phyloP scores from a whole-genome alignment of 2,329 filamentous ascomycete species.

The Exophiala sp. region DNA sequence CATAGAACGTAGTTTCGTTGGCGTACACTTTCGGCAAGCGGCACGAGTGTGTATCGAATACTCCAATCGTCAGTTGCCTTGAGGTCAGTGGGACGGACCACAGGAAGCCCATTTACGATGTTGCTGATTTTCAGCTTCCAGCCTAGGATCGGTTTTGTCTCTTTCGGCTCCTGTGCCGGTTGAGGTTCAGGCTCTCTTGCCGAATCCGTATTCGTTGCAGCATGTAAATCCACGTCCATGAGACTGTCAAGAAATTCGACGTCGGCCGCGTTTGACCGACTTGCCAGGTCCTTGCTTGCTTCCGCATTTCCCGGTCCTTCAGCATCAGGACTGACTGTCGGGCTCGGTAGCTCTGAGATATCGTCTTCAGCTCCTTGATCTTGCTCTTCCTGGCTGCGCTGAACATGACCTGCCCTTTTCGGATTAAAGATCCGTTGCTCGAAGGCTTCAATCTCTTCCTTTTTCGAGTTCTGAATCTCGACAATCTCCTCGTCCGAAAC shows the following conservation, averaged over 20 bases:
- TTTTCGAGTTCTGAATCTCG: conserved; percentile 66
- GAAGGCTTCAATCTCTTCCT: conserved; percentile 64
- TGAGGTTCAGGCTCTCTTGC: neutral
- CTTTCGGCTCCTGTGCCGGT: neutral
- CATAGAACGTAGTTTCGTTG: conserved; percentile 54
- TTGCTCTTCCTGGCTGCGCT: conserved; percentile 27
- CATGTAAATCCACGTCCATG: conserved; percentile 9
- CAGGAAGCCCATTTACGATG: conserved; percentile 63
- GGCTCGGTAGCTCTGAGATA: neutral
- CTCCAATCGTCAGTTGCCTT: conserved; percentile 56
- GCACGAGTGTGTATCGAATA: conserved; percentile 73
- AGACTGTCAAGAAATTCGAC: conserved; percentile 24
- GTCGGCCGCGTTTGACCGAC: conserved; percentile 22
- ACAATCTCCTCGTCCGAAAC: conserved; percentile 70
- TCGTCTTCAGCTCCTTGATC: conserved; percentile 27
- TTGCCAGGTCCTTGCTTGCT: neutral
- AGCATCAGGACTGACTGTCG: neutral
- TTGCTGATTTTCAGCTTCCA: conserved; percentile 71
- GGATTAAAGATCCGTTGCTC: conserved; percentile 52
- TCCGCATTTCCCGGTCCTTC: conserved; percentile 5
- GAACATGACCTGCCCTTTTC: conserved; percentile 19
- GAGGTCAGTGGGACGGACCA: conserved; percentile 58
- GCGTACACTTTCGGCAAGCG: conserved; percentile 51
- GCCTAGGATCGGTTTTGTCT: conserved; percentile 46
- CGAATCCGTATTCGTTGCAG: neutral